Percentiles rank a stretch among this genome's conserved stretches.
Evolutionary conservation across 805 yeast genomes (phyloP).

Genomic region (Saccharomyces paradoxus): DNA sequence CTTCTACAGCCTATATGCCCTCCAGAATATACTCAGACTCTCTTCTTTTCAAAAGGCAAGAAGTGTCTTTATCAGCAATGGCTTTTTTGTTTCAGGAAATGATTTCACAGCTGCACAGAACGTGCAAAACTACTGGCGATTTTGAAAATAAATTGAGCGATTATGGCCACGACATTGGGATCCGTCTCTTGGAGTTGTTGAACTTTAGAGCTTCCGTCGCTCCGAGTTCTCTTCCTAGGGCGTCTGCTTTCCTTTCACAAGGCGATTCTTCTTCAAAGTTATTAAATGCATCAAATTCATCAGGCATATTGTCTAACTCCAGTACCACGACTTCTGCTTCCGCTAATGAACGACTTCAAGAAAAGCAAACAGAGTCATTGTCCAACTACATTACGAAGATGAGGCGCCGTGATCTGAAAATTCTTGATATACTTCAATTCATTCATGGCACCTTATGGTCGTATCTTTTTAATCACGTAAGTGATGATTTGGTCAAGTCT

Average conservation of each 20-base stretch:
- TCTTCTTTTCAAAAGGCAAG: slow-evolving; percentile 26
- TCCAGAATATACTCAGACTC: slow-evolving; percentile 23
- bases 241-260: slow-evolving; percentile 12
- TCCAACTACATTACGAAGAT: slow-evolving; percentile 19
- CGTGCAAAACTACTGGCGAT: slow-evolving; percentile 58
- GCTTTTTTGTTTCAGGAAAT: slow-evolving; percentile 67
- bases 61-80: slow-evolving; percentile 60
- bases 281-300: slow-evolving; percentile 1
- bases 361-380: slow-evolving; percentile 14
- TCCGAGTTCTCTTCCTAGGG: slow-evolving; percentile 12
- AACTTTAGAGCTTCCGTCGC: slow-evolving; percentile 27
- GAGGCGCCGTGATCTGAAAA: slow-evolving; percentile 48
- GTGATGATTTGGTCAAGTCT: slow-evolving; percentile 69
- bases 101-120: slow-evolving; percentile 51
- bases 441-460: slow-evolving; percentile 71
- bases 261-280: slow-evolving; percentile 1
- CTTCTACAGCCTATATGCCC: slow-evolving; percentile 10
- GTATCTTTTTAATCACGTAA: slow-evolving; percentile 61
- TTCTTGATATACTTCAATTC: slow-evolving; percentile 63
- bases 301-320: background rate
- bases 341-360: slow-evolving; percentile 5
- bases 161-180: slow-evolving; percentile 73
- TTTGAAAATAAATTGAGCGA: slow-evolving; percentile 53
- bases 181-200: slow-evolving; percentile 54
- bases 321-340: background rate